Base-by-base conservation (phyloP, 2,329 filamentous ascomycete genomes). In the Dryadomyces sulphureus region DNA sequence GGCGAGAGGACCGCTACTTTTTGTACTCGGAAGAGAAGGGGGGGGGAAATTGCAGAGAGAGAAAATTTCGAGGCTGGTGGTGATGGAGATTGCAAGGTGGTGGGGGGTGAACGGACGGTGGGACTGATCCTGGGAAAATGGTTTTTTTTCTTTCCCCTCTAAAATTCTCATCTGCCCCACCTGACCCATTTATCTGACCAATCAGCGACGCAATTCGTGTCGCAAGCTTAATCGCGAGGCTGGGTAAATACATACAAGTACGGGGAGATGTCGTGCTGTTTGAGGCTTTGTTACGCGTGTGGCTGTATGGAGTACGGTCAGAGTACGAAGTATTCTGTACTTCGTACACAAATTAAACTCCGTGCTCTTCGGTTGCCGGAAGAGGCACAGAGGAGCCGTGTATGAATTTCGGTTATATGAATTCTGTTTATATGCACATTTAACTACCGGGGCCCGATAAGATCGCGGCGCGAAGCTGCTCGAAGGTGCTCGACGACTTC, bases 391-490 rank as follows among this genome's bases (percentile, higher is more conserved):
- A n/a, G n/a, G n/a, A n/a, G n/a, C n/a, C n/a, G n/a, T n/a, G n/a
- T 30, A 30, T 30, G 7, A 19, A 7, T 14, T 8, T 24, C 22
- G 17, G 5, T 4, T 36, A n/a, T 36, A n/a, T 7, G 4, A 36
- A n/a, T 17, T 16, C 8, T 8, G 9, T 36, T 36, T 36, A 36
- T 19, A n/a, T 9, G 17, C 5, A 17, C n/a, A 36, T 36, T 17
- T 16, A 8, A 4, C 5, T 17, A 17, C 3, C 34, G 34, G 12
- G 7, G 3, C 8, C 7, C 9, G 35, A 40, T 38, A 49, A 49
- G 49, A 47, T 48, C 46, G 39, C 42, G 38, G 22, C 47, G 41
- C 43, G 45, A 52, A 52, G 40, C 16, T 49, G 40, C 50, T 52
- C 46, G 50, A 52, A 52, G 12, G n/a, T 17, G 20, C 50, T 46